phyloP scores from a whole-genome alignment of 345 rosid species.

The Trapa incisa region DNA sequence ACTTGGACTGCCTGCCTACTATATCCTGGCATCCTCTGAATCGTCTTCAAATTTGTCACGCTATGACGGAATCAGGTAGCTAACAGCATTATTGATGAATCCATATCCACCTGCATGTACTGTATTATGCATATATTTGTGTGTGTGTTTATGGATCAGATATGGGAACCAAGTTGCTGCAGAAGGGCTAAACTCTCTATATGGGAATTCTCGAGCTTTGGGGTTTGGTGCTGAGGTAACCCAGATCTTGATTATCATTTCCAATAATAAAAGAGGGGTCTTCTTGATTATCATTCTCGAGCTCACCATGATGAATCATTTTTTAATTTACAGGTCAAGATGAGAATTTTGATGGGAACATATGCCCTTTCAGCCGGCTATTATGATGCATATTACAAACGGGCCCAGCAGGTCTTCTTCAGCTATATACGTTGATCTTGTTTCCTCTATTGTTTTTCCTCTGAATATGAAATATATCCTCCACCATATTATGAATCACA shows the following conservation, averaged over 20 bases:
- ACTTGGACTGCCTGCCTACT: constrained; percentile 84
- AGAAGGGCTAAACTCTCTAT: constrained; percentile 59
- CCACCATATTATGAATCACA: constrained; percentile 2
- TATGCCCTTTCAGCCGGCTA: constrained; percentile 92
- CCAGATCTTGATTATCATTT: background rate
- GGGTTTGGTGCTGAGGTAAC: constrained; percentile 84
- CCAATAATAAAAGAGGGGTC: background rate
- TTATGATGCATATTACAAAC: constrained; percentile 89
- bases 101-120: background rate
- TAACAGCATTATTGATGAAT: background rate
- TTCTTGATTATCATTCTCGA: too few species aligned
- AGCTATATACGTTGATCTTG: background rate
- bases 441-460: background rate
- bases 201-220: constrained; percentile 63
- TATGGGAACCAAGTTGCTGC: constrained; percentile 71
- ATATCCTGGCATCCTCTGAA: constrained; percentile 76
- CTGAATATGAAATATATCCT: background rate
- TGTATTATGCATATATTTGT: too few species aligned
- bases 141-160: constrained; percentile 14
- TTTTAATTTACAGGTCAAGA: constrained; percentile 52
- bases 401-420: constrained; percentile 68
- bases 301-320: background rate
- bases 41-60: constrained; percentile 86
- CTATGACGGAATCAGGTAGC: constrained; percentile 80
- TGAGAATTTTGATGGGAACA: constrained; percentile 94